Base-by-base conservation (phyloP, 805 yeast species). In the Nakazawaea wickerhamii region DNA sequence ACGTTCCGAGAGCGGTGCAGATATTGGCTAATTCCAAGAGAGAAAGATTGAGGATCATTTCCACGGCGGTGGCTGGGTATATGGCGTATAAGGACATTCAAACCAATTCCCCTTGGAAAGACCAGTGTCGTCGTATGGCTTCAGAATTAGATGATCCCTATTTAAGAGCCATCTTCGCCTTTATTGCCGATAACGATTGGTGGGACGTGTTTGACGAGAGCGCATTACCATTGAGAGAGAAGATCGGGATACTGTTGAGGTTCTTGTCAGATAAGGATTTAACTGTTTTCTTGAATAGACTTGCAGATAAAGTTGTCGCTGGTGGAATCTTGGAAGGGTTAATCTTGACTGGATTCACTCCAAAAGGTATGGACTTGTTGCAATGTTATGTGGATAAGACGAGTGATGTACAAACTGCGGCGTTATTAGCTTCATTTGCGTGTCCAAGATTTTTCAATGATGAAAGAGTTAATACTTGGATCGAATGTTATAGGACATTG, bases 171-270 rank as follows among this genome's bases (percentile, higher is more conserved):
- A 85, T 91, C 1, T 91, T 91, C 68, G 96, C 96, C 0, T 91
- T 81, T 52, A 83, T 91, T 41, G 89, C 96, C 0, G 96, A 91
- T 55, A 84, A 87, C 36, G 93, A 90, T 50, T 91, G 98, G 97
- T 83, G 91, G 81, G 97, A 88, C 55, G 95, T 91, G 1, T 67
- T 91, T 40, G 95, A 88, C 56, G 97, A 91, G 55, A 79, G 83
- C 15, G 83, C 95, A 1, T 69, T 91, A 32, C 96, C 99, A 0
- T 65, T 91, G 31, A 70, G 91, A 41, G 99, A 91, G 55, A 68
- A 96, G 50, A 63, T 91, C 10, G 97, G 97, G 1, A 91, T 91
- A 21, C 97, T 98, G 0, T 66, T 91, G 19, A 69, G 96, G 38
- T 91, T 86, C 53, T 64, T 91, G 26, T 78, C 90, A 1, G 96